Evolutionary conservation across 805 yeast genomes (phyloP).

Genomic region (Jamesozyma jinghongensis): DNA sequence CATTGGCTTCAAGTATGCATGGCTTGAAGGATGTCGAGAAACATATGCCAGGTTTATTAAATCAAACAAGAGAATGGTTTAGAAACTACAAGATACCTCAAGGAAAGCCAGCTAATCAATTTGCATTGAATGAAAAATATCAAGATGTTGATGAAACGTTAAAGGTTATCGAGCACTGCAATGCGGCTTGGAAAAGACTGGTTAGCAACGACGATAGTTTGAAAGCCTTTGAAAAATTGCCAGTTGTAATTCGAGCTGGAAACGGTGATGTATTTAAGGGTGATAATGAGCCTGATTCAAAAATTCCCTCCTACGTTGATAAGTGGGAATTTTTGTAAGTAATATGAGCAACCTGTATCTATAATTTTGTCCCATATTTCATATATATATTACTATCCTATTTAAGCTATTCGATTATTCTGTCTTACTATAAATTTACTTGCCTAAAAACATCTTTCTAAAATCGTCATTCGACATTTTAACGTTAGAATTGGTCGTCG

Average conservation of each 20-base stretch:
- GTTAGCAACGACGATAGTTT: constrained; percentile 31
- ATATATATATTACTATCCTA: background rate
- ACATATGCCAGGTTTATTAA: constrained; percentile 61
- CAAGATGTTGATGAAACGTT: constrained; percentile 50
- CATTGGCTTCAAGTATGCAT: constrained; percentile 49
- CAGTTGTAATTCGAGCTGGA: constrained; percentile 46
- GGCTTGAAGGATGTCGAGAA: constrained; percentile 60
- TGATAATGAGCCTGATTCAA: constrained; percentile 22
- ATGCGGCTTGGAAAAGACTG: constrained; percentile 56
- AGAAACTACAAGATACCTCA: constrained; percentile 76
- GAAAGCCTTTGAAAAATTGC: constrained; percentile 17
- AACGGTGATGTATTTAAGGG: constrained; percentile 29
- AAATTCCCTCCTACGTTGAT: constrained; percentile 35
- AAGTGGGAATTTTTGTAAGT: constrained; percentile 27
- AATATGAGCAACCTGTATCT: background rate
- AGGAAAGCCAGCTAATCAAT: constrained; percentile 66
- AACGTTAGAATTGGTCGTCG: too few species aligned
- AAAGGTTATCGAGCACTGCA: constrained; percentile 52
- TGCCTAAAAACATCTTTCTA: constrained; percentile 29
- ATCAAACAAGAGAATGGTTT: constrained; percentile 70
- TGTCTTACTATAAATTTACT: constrained; percentile 4
- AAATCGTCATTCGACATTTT: constrained; percentile 34
- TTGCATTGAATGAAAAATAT: constrained; percentile 67
- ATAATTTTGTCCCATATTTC: background rate
- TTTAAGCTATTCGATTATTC: background rate